Evolutionary conservation across 345 rosid genomes (phyloP).

Genomic region (Gossypium sturtianum): DNA sequence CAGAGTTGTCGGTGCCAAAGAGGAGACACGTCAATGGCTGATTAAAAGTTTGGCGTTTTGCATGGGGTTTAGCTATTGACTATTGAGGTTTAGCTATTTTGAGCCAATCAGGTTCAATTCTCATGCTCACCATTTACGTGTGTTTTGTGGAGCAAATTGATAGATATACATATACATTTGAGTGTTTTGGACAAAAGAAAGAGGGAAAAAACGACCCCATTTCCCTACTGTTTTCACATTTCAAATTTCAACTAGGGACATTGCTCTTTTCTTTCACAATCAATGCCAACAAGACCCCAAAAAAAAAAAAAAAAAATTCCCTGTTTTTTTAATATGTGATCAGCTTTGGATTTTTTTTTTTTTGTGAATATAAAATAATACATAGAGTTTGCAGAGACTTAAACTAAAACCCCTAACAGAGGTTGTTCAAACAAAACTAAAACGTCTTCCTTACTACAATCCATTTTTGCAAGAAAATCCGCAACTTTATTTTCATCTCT

Average conservation of each 20-base stretch:
- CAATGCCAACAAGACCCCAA: not conserved
- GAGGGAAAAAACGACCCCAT: not conserved
- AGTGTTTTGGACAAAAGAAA: not conserved
- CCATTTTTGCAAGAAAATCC: too few relatives aligned
- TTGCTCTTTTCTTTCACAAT: slow-evolving; percentile 13
- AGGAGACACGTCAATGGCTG: not conserved
- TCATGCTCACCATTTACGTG: not conserved
- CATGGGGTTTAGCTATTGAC: too few relatives aligned
- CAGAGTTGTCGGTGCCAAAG: not conserved
- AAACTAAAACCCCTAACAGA: too few relatives aligned
- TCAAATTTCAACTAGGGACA: not conserved
- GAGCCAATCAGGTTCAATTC: slow-evolving; percentile 6
- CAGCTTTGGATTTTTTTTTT: not conserved
- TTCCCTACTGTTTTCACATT: not conserved
- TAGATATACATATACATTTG: not conserved
- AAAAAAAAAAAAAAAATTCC: not conserved
- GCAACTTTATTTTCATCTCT: too few relatives aligned
- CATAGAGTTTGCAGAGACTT: too few relatives aligned
- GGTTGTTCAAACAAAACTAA: too few relatives aligned
- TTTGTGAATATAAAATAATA: too few relatives aligned
- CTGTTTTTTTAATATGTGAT: not conserved
- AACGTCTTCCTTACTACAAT: too few relatives aligned
- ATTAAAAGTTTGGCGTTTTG: too few relatives aligned
- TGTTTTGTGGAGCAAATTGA: slow-evolving; percentile 36
- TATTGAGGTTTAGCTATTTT: slow-evolving; percentile 19